A percentile compares a stretch with the other conserved stretches of the same genome.
Conservation (phyloP, 2,329 filamentous ascomycete species). For the Talaromyces sp. region DNA sequence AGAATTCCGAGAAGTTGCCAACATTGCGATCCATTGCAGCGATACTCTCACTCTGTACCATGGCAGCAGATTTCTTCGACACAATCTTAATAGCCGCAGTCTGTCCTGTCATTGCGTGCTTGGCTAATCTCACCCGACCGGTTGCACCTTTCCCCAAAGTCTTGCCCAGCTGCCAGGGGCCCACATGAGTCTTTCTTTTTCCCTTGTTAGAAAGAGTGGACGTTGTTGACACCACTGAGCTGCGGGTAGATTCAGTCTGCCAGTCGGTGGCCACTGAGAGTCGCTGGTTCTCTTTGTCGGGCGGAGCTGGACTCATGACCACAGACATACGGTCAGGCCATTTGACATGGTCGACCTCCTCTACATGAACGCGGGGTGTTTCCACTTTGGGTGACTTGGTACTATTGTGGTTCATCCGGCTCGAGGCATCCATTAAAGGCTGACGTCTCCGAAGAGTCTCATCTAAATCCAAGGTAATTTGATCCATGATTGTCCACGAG, state of each 20-base stretch:
- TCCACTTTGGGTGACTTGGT: slow-evolving; percentile 16
- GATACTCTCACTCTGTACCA: slow-evolving; percentile 83
- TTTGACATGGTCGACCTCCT: slow-evolving; percentile 21
- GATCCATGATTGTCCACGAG: slow-evolving; percentile 11
- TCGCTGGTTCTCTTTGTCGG: slow-evolving; percentile 53
- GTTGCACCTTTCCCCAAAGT: slow-evolving; percentile 89
- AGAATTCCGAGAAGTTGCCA: slow-evolving; percentile 54
- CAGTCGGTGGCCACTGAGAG: slow-evolving; percentile 56
- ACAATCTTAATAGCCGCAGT: slow-evolving; percentile 95
- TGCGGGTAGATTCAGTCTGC: slow-evolving; percentile 52
- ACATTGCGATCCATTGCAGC: slow-evolving; percentile 77
- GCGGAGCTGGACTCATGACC: slow-evolving; percentile 29
- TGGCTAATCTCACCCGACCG: slow-evolving; percentile 81
- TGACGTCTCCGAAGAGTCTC: slow-evolving; percentile 24
- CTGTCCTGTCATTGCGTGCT: slow-evolving; percentile 76
- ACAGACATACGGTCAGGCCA: slow-evolving; percentile 32
- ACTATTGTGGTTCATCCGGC: slow-evolving; percentile 24
- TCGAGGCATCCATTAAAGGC: slow-evolving; percentile 24
- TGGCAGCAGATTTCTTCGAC: slow-evolving; percentile 75
- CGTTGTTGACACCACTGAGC: slow-evolving; percentile 57
- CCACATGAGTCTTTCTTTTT: slow-evolving; percentile 73
- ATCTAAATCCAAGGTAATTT: slow-evolving; percentile 17
- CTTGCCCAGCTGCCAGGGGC: slow-evolving; percentile 89
- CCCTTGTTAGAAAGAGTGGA: slow-evolving; percentile 59
- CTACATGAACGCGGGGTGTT: slow-evolving; percentile 17